These are phyloP conservation scores for Andalucia godoyi DNA, from an alignment of 78 protist genomes.

Conservation along the genomic window DNA sequence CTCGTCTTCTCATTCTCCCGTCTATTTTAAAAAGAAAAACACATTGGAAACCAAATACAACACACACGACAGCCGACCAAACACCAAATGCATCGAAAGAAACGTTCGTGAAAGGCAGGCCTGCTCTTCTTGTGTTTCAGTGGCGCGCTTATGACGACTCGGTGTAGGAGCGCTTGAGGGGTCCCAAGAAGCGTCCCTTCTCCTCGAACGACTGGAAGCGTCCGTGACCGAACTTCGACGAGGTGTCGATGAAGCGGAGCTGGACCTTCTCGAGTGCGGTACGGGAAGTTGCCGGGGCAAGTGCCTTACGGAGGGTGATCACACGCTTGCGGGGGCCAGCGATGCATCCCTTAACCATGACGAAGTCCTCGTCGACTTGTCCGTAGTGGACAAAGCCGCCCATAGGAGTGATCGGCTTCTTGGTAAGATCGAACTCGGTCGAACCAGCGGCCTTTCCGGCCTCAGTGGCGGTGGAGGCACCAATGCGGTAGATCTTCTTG, in stretches of 20 bases:
- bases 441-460: conserved; percentile 68
- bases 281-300: conserved; percentile 40
- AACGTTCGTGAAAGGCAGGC: no score
- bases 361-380: conserved; percentile 80
- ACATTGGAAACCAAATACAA: no score
- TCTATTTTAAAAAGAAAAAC: no score
- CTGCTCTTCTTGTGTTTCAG: no score
- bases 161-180: no score
- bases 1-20: no score
- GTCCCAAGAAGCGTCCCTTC: conserved; percentile 79
- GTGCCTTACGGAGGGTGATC: conserved; percentile 91
- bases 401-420: conserved; percentile 97
- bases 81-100: no score
- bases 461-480: conserved; percentile 22
- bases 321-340: conserved; percentile 91
- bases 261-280: conserved; percentile 70
- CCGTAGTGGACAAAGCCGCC: conserved; percentile 99
- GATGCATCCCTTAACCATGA: conserved; percentile 85
- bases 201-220: conserved; percentile 97
- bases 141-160: no score
- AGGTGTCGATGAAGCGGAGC: conserved; percentile 99
- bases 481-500: conserved; percentile 99
- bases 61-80: no score
- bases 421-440: conserved; percentile 95
- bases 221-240: conserved; percentile 98